A percentile compares a stretch with the other conserved stretches of the same genome.
These are phyloP conservation scores for Gonapodya sp. DNA, from an alignment of 192 early-diverging fungal species.

Conservation along the genomic window DNA sequence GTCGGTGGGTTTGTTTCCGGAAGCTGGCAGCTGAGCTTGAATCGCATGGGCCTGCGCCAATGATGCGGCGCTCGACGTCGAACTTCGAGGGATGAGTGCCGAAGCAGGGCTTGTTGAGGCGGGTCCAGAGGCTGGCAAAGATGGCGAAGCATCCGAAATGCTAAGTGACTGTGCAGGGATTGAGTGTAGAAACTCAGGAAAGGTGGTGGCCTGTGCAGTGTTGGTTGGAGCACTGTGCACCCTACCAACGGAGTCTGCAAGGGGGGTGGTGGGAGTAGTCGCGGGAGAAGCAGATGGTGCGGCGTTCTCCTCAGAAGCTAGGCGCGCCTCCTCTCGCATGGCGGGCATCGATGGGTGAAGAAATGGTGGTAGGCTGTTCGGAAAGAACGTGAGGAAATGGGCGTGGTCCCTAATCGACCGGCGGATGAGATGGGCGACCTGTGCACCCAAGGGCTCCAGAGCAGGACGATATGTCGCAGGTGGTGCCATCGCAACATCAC, in stretches of 20 bases:
- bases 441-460: slow-evolving; percentile 17
- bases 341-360: not conserved
- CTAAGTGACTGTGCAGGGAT: not conserved
- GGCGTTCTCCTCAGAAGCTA: not conserved
- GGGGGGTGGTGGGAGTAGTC: not conserved
- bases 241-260: not conserved
- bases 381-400: slow-evolving; percentile 23
- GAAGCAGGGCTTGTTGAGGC: not conserved
- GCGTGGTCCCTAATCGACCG: slow-evolving; percentile 24
- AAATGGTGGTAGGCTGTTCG: slow-evolving; percentile 19
- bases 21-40: not conserved
- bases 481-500: slow-evolving; percentile 15
- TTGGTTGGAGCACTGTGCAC: not conserved
- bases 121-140: not conserved
- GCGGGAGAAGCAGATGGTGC: not conserved
- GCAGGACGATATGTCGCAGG: slow-evolving; percentile 16
- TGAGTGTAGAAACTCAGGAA: not conserved
- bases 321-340: not conserved
- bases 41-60: not conserved
- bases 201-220: not conserved
- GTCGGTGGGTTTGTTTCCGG: not conserved
- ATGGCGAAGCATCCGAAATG: not conserved
- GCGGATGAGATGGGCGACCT: slow-evolving; percentile 19
- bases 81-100: not conserved
- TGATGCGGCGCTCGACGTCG: not conserved